Evolutionary conservation across 208 protist genomes (phyloP).

Genomic region (Leishmania braziliensis): DNA sequence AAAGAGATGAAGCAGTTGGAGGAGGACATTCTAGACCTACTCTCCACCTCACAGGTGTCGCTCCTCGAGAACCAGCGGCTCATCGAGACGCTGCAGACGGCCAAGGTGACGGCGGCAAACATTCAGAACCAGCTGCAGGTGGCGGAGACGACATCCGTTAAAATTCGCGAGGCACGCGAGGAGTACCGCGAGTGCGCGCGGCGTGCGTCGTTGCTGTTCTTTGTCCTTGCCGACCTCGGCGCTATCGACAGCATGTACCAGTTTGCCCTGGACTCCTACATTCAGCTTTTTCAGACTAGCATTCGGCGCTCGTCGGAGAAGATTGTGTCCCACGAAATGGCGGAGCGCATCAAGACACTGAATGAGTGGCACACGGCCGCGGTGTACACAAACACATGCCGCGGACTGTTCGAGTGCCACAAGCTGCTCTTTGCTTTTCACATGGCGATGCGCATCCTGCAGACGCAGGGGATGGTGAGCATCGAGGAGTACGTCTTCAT

Average conservation of each 20-base stretch:
- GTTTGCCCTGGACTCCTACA: slow-evolving; percentile 98
- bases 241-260: slow-evolving; percentile 99
- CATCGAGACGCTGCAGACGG: slow-evolving; percentile 97
- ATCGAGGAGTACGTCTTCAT: slow-evolving; percentile 98
- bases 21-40: slow-evolving; percentile 96
- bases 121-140: slow-evolving; percentile 94
- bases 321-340: slow-evolving; percentile 81
- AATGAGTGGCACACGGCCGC: slow-evolving; percentile 97
- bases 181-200: slow-evolving; percentile 95
- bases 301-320: slow-evolving; percentile 95
- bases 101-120: slow-evolving; percentile 96
- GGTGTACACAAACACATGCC: slow-evolving; percentile 98
- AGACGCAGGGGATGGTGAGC: slow-evolving; percentile 90
- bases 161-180: slow-evolving; percentile 97
- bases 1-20: slow-evolving; percentile 97
- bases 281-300: slow-evolving; percentile 95
- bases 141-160: slow-evolving; percentile 94
- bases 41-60: slow-evolving; percentile 92
- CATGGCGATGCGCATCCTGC: slow-evolving; percentile 97
- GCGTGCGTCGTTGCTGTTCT: slow-evolving; percentile 97
- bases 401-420: slow-evolving; percentile 98
- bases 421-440: slow-evolving; percentile 99
- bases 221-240: slow-evolving; percentile 97
- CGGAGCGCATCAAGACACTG: slow-evolving; percentile 94
- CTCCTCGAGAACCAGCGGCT: slow-evolving; percentile 98